phyloP scores from a whole-genome alignment of 2,329 filamentous ascomycete genomes.

The Periglandula ipomoeae region DNA sequence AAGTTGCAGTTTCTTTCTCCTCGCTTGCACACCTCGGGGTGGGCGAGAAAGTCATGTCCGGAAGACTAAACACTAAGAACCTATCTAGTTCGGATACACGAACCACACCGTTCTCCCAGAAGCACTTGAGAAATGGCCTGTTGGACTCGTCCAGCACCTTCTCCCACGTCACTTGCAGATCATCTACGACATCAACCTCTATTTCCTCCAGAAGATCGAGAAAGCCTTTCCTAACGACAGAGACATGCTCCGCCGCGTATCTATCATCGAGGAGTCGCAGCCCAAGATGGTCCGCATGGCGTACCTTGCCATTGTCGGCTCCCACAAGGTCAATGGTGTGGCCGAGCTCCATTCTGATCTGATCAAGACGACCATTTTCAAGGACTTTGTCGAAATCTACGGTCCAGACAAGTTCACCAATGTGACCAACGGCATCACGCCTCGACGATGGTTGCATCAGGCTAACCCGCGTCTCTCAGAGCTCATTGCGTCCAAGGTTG shows the following conservation, averaged over 20 bases:
- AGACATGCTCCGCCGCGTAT: conserved; percentile 78
- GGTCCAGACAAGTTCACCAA: conserved; percentile 97
- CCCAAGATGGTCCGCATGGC: conserved; percentile 99
- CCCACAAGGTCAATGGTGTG: conserved; percentile 98
- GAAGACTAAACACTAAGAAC: not conserved
- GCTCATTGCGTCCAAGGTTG: conserved; percentile 83
- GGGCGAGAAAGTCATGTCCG: no score
- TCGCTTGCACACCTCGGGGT: no score
- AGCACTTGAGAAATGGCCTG: conserved; percentile 96
- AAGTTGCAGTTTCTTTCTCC: conserved; percentile 18
- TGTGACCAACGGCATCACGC: conserved; percentile 96
- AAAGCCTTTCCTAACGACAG: conserved; percentile 82
- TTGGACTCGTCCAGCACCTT: conserved; percentile 83
- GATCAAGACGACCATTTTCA: conserved; percentile 99
- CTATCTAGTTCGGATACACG: conserved; percentile 76
- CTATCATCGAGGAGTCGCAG: conserved; percentile 93
- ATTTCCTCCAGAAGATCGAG: conserved; percentile 86
- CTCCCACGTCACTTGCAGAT: conserved; percentile 92
- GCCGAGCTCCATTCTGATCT: conserved; percentile 95
- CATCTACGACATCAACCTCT: conserved; percentile 96
- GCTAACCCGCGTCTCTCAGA: conserved; percentile 89
- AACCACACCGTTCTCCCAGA: conserved; percentile 98
- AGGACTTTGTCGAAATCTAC: conserved; percentile 93
- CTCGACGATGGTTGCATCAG: conserved; percentile 92
- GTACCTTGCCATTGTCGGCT: conserved; percentile 86